Base-by-base conservation (phyloP, 306 rosid species). In the Quercus bicolor region DNA sequence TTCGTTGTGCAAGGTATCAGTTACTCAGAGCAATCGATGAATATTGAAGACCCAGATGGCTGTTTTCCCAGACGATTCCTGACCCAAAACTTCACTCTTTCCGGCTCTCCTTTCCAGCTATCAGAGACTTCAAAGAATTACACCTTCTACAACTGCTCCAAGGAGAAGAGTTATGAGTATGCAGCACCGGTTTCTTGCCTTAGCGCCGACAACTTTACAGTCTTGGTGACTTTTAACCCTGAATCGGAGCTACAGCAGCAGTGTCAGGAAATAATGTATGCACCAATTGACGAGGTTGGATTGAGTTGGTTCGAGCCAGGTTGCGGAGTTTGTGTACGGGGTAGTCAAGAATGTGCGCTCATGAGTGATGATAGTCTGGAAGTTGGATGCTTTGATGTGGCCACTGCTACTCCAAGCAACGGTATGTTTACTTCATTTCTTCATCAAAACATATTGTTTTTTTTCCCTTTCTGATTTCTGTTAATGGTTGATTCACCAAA, bases 141-240 rank as follows among this genome's bases (percentile, higher is more conserved):
- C 69, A 88, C 90, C 19, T 82, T 88, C 81, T 57, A 86, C 14
- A 75, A 82, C 20, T 89, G 97, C 75, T 85, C 89, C 16, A 15
- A 37, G 37, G 6, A 33, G 0, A n/a, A 23, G 2, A n/a, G 71
- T 9, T 15, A 19, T 0, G 61, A 24, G 6, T 48, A 56, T 9
- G 0, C 34, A 40, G 37, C 6, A 33, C 56, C 77, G 18, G 66
- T 87, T 55, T 16, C 83, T 18, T 85, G 93, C 65, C 77, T 87
- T 0, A 80, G 81, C 23, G 34, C 77, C 70, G 0, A 69, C 53
- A 23, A 75, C 19, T 21, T 16, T 75, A 3, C 26, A 72, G 82
- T 6, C 64, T 7, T 1, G 19, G n/a, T 68, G 4, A 28, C 77
- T 14, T 5, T 14, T 13, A 2, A 28, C 45, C 2, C 12, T 16